These are phyloP conservation scores for Chlorencoelia australis DNA, from an alignment of 2,329 filamentous ascomycete species.

Conservation along the genomic window DNA sequence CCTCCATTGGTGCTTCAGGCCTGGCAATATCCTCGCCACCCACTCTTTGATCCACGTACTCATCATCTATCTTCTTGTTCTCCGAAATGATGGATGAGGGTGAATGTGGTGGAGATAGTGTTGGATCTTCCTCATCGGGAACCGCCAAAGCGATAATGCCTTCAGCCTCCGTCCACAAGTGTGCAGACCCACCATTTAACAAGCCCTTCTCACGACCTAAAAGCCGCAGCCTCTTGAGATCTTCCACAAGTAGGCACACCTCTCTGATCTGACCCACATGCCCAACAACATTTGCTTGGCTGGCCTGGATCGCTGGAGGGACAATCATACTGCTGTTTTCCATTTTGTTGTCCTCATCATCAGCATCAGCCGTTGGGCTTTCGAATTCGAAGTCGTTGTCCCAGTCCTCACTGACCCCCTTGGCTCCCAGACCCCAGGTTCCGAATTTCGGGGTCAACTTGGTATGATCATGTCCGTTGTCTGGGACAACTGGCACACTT, in stretches of 20 bases:
- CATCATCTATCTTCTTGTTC: constrained; percentile 32
- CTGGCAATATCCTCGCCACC: constrained; percentile 34
- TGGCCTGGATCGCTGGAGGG: constrained; percentile 68
- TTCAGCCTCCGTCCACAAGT: constrained; percentile 71
- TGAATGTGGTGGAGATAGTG: constrained; percentile 21
- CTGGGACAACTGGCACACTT: constrained; percentile 65
- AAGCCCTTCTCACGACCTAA: constrained; percentile 60
- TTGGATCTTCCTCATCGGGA: constrained; percentile 49
- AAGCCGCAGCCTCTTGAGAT: constrained; percentile 66
- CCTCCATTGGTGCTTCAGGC: constrained; percentile 39
- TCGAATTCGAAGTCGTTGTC: constrained; percentile 78
- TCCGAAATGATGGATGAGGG: constrained; percentile 35
- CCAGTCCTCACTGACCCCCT: constrained; percentile 78
- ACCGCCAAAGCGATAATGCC: constrained; percentile 80
- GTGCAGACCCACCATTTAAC: constrained; percentile 45
- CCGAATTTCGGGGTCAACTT: constrained; percentile 62
- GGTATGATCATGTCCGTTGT: constrained; percentile 39
- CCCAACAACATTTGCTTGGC: constrained; percentile 70
- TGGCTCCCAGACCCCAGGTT: constrained; percentile 72
- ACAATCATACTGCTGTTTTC: constrained; percentile 51
- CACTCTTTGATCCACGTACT: constrained; percentile 32
- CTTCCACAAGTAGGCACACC: constrained; percentile 71
- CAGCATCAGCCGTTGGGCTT: constrained; percentile 26
- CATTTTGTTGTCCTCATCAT: constrained; percentile 32
- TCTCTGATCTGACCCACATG: constrained; percentile 79